Evolutionary conservation across 495 filamentous ascomycete species (phyloP), one percentile per base, ranked within the genome.

Genomic region (Podospora tetraspora): DNA sequence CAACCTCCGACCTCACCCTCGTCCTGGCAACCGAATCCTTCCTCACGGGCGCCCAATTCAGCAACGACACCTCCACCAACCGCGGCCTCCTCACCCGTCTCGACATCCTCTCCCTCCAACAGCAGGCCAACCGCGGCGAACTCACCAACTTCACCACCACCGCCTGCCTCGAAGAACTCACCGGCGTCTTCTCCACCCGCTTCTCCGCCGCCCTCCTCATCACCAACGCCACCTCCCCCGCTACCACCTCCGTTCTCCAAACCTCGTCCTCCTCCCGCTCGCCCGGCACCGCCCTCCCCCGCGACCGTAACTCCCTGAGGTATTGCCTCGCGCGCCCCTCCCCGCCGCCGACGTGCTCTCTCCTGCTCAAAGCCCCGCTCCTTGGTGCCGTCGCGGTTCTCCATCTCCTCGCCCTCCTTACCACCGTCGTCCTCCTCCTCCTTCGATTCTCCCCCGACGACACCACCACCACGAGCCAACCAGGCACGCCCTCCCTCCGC

Each of bases 281-380:
- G 32, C 71, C 66, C 22, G 69, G 72, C 21, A 56, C 68, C 66
- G 43, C 25, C 32, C 69, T 72, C 16, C 32, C 61, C 2, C 60
- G 64, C 24, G 72, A 77, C 59, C 68, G 60, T 22, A 69, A 72
- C 13, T 57, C 71, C 21, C 70, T 79, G 61, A 67, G 66, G 19
- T 76, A 72, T 69, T 82, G 80, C 68, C 76, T 82, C 23, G 77
- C 75, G 59, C 69, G 74, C 22, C 74, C 69, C 4, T 67, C 57
- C 16, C 21, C 66, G 11, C 61, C 71, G 30, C 65, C 72, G 37
- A 76, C 75, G 1, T 84, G 80, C 74, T 71, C 72, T 7, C 75
- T 84, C 56, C 76, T 71, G 60, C 73, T 82, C n/a, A 80, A 79
- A 73, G 75, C 73, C 32, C 71, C 77, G 3, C 78, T 82, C 21